Base-by-base conservation (phyloP, 129 eudicot genomes). In the Saussurea involucrata region DNA sequence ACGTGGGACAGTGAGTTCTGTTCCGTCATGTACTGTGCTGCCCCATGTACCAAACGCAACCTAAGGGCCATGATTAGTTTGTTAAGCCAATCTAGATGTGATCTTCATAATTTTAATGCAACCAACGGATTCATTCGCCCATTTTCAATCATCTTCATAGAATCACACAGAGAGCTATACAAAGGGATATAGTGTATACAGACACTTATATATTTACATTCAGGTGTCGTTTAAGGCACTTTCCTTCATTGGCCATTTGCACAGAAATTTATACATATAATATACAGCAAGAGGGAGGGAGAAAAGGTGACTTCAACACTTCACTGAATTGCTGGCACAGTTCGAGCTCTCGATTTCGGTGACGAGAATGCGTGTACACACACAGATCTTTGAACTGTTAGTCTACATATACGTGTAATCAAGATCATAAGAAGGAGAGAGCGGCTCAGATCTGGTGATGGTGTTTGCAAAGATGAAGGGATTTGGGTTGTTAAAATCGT, bases 401-500 rank as follows among this genome's bases (percentile, higher is more conserved):
- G 27, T 67, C 7, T 25, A 80, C 64, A 21, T 31, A 49, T 40
- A 44, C 57, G 4, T 72, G 28, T 20, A 53, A 74, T 63, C 10
- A 10, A 71, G 66, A 29, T 73, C 29, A 79, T 36, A 75, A 28
- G 42, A 37, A 1, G 66, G 25, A 49, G 25, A 3, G 25, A 63
- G 28, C 13, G 70, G 17, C 42, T 77, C 69, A 61, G 80, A 68
- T 81, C 76, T 74, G 75, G 79, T 37, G 42, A n/a, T 15, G 31
- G 12, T 55, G 72, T 29, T 29, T 66, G 46, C 83, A 33, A 79
- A 76, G 25, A 88, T 86, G 95, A 87, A 88, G 86, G 72, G 80
- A 36, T 44, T 85, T 27, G 85, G 83, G 77, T 85, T 82, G 12
- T 53, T 82, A 72, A 93, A 87, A 80, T 85, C 90, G 58, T 74